Conservation (phyloP, 2,329 filamentous ascomycete genomes). For the Pseudogymnoascus sp. region DNA sequence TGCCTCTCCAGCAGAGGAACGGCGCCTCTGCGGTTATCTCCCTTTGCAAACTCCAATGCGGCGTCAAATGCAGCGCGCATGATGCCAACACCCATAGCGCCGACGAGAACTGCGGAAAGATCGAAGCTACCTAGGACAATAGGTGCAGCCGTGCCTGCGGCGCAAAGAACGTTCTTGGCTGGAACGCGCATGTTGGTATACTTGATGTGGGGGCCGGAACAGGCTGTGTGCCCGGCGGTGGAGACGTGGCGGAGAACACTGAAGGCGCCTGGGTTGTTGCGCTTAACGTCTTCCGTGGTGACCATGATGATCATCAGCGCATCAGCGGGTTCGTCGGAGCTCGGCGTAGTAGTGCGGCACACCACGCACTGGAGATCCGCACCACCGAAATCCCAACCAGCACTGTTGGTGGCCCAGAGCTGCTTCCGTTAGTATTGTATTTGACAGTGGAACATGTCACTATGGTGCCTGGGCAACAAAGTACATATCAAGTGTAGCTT, state of each 20-base stretch:
- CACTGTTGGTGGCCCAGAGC: conserved; percentile 47
- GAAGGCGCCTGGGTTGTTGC: conserved; percentile 37
- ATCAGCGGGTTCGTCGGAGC: conserved; percentile 25
- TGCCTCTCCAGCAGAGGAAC: conserved; percentile 40
- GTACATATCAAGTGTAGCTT: background rate
- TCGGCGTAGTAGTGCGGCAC: conserved; percentile 33
- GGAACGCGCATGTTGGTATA: conserved; percentile 42
- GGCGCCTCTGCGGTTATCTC: conserved; percentile 37
- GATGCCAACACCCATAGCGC: conserved; percentile 45
- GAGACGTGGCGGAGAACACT: conserved; percentile 38
- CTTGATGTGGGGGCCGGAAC: conserved; percentile 39
- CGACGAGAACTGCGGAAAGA: conserved; percentile 38
- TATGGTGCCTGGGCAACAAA: background rate
- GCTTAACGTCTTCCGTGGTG: conserved; percentile 38
- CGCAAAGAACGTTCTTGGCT: conserved; percentile 36
- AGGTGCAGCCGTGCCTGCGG: conserved; percentile 35
- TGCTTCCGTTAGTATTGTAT: conserved; percentile 16
- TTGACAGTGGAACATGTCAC: background rate
- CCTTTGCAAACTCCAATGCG: conserved; percentile 41
- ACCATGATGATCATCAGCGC: conserved; percentile 42
- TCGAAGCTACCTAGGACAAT: conserved; percentile 38
- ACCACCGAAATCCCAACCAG: conserved; percentile 44
- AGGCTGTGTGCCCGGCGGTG: conserved; percentile 39
- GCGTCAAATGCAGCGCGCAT: conserved; percentile 46
- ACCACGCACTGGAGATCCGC: conserved; percentile 45